Conservation (phyloP, 2,329 filamentous ascomycete genomes). For the Fusarium torulosum region DNA sequence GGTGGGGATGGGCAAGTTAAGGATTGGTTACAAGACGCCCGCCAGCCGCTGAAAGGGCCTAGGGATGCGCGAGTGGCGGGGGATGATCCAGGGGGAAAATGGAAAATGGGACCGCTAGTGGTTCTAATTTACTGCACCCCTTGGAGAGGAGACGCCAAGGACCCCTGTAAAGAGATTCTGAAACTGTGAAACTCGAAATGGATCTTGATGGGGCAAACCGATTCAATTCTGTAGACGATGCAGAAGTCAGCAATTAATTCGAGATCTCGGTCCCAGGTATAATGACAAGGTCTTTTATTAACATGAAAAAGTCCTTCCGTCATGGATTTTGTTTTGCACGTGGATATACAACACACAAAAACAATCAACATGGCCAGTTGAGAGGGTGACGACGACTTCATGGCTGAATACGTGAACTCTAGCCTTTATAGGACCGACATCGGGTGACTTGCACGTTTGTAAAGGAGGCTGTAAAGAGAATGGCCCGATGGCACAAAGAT, state of each 20-base stretch:
- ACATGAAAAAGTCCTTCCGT: too few relatives aligned
- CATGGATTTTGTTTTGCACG: neutral
- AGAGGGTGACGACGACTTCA: constrained; percentile 23
- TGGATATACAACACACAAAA: neutral
- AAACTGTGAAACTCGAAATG: constrained; percentile 42
- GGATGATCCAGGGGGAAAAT: constrained; percentile 34
- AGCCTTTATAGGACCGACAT: constrained; percentile 14
- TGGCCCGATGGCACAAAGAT: neutral
- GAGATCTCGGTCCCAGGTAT: too few relatives aligned
- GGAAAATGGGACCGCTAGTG: constrained; percentile 33
- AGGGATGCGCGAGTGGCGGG: constrained; percentile 34
- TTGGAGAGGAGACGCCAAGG: constrained; percentile 30
- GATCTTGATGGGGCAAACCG: constrained; percentile 2
- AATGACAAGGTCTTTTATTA: too few relatives aligned
- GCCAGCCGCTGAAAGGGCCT: constrained; percentile 13
- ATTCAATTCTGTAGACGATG: neutral
- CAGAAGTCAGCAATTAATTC: too few relatives aligned
- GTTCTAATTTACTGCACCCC: constrained; percentile 35
- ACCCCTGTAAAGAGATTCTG: constrained; percentile 21
- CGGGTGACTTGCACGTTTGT: constrained; percentile 10
- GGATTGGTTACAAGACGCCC: constrained; percentile 1
- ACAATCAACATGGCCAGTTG: neutral
- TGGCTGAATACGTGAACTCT: constrained; percentile 8
- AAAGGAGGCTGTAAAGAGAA: constrained; percentile 15
- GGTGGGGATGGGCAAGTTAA: constrained; percentile 4